phyloP scores from a whole-genome alignment of 352 stramenopile genomes.

The Phytophthora aleatoria region DNA sequence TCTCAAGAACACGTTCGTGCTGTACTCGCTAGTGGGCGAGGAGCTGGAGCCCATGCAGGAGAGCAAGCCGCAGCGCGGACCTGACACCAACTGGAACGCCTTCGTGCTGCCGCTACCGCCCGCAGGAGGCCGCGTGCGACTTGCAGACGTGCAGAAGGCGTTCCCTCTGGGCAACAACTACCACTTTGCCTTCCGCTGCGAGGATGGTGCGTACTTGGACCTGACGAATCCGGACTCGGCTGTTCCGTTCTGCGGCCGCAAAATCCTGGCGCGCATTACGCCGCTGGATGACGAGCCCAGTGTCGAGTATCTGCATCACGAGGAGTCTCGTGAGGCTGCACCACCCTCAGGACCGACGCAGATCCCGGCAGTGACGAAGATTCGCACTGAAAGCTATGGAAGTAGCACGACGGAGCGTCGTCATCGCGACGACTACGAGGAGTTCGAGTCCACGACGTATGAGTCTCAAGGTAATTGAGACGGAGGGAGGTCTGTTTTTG shows the following conservation, averaged over 20 bases:
- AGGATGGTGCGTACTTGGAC: conserved; percentile 69
- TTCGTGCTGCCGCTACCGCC: conserved; percentile 47
- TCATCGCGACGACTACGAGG: conserved; percentile 52
- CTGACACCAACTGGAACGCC: conserved; percentile 78
- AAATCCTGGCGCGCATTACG: conserved; percentile 73
- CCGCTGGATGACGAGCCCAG: conserved; percentile 56
- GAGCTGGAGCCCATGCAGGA: conserved; percentile 57
- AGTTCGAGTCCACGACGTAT: conserved; percentile 60
- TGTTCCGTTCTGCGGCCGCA: conserved; percentile 67
- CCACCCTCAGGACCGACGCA: not conserved
- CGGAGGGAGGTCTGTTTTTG: not conserved
- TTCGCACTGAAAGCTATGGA: conserved; percentile 30
- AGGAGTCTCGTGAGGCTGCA: conserved; percentile 18
- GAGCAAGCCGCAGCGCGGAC: conserved; percentile 32
- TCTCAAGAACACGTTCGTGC: conserved; percentile 47
- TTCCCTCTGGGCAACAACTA: conserved; percentile 74
- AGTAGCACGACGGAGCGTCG: conserved; percentile 27
- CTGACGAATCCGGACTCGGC: conserved; percentile 69
- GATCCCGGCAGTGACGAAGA: conserved; percentile 15
- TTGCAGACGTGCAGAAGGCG: conserved; percentile 65
- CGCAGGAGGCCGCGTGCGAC: conserved; percentile 33
- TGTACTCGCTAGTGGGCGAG: conserved; percentile 77
- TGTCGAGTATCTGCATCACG: conserved; percentile 46
- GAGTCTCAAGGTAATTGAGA: conserved; percentile 47
- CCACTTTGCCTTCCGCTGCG: conserved; percentile 82